Conservation (phyloP, 2,329 filamentous ascomycete species). For the Scytalidium lignicola region DNA sequence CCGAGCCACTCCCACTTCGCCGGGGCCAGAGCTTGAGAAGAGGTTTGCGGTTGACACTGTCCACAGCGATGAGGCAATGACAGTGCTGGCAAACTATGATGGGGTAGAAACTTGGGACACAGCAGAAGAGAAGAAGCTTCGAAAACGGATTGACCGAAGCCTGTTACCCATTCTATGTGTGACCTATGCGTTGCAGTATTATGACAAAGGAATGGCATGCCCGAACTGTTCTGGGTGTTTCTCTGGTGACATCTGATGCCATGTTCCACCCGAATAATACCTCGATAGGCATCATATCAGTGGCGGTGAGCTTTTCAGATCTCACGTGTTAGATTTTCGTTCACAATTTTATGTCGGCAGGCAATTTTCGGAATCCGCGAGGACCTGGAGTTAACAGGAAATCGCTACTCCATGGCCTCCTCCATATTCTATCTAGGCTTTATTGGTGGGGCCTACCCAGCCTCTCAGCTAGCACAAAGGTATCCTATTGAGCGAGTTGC, state of each 20-base stretch:
- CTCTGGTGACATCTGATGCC: no score
- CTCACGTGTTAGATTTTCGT: no score
- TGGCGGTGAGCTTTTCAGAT: no score
- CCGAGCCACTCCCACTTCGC: no score
- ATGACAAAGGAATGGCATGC: conserved; percentile 50
- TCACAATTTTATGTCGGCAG: no score
- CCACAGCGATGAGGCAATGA: conserved; percentile 34
- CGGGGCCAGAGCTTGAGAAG: no score
- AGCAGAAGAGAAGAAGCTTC: conserved; percentile 36
- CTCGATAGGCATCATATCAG: no score
- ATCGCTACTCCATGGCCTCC: no score
- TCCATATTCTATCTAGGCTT: conserved; percentile 35
- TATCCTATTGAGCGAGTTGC: conserved; percentile 37
- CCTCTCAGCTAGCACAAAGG: conserved; percentile 36
- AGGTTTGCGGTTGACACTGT: conserved; percentile 32
- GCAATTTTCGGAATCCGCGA: no score
- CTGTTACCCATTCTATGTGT: conserved; percentile 41
- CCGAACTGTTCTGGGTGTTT: no score
- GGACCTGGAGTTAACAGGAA: no score
- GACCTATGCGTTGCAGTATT: conserved; percentile 42
- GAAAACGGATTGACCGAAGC: conserved; percentile 36
- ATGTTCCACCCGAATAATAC: no score
- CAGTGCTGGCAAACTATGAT: conserved; percentile 34
- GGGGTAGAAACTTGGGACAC: conserved; percentile 38
- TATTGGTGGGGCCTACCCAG: conserved; percentile 34